phyloP scores from a whole-genome alignment of 1,284 basidiomycete species.

The Neonothopanus nambi region DNA sequence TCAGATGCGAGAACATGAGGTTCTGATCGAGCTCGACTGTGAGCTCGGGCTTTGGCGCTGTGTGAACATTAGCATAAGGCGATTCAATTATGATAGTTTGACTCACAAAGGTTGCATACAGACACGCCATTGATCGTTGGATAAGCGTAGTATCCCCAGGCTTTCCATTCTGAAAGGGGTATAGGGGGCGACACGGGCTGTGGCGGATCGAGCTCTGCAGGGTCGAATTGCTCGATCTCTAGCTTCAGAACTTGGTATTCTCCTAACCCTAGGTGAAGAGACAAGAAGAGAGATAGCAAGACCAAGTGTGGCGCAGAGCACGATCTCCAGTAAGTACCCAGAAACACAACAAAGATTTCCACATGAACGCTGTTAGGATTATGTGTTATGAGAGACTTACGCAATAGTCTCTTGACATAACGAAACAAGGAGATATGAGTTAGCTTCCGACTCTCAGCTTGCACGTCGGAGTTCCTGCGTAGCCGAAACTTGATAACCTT shows the following conservation, averaged over 20 bases:
- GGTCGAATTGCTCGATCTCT: slow-evolving; percentile 8
- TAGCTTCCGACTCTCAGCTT: slow-evolving; percentile 6
- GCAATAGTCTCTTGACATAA: slow-evolving; percentile 2
- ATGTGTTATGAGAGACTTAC: not conserved
- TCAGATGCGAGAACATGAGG: slow-evolving; percentile 35
- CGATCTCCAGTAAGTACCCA: no score
- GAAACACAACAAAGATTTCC: no score
- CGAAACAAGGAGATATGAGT: slow-evolving; percentile 5
- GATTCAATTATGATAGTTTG: not conserved
- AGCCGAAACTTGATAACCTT: slow-evolving; percentile 3
- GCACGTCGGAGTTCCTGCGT: no score
- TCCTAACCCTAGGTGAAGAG: no score
- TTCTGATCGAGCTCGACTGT: slow-evolving; percentile 28
- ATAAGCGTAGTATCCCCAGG: slow-evolving; percentile 44
- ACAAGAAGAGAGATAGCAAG: no score
- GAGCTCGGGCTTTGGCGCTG: slow-evolving; percentile 20
- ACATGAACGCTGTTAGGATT: no score
- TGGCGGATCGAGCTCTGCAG: slow-evolving; percentile 6
- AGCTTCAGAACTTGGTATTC: not conserved
- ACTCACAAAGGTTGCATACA: slow-evolving; percentile 40
- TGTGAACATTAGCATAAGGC: not conserved
- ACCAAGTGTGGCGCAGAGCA: no score
- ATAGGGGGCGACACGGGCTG: slow-evolving; percentile 17
- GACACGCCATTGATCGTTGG: slow-evolving; percentile 36
- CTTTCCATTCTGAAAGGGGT: slow-evolving; percentile 42